Conservation (phyloP, 73 alveolate species). For the Symbiodinium pilosum region DNA sequence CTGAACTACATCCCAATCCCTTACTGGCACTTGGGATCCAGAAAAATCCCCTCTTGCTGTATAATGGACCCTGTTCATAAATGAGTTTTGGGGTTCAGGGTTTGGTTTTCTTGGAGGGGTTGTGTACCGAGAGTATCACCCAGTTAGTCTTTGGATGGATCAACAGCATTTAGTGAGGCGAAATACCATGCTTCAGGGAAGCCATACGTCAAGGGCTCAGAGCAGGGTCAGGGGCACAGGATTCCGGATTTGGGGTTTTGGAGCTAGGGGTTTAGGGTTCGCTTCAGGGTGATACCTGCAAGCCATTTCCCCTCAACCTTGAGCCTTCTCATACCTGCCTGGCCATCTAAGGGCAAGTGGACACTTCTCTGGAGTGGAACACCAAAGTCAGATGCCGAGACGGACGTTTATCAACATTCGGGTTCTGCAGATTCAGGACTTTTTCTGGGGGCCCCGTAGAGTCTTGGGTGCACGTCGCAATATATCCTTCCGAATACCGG, state of each 20-base stretch:
- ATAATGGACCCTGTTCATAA: too few species aligned
- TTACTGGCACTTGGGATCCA: too few species aligned
- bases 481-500: too few species aligned
- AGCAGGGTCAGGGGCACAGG: neutral
- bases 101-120: too few species aligned
- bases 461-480: too few species aligned
- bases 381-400: neutral
- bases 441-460: too few species aligned
- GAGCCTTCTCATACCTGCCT: neutral
- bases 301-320: neutral
- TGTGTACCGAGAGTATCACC: neutral
- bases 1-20: too few species aligned
- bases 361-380: slow-evolving; percentile 25
- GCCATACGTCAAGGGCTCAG: neutral
- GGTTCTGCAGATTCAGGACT: too few species aligned
- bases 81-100: too few species aligned
- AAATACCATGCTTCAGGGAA: neutral
- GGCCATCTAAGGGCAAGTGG: slow-evolving; percentile 16
- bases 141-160: neutral
- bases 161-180: neutral
- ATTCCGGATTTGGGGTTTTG: neutral
- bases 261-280: neutral
- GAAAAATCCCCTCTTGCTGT: too few species aligned
- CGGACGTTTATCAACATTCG: neutral
- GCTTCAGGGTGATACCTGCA: neutral